A percentile compares a stretch with the other conserved stretches of the same genome.
Evolutionary conservation across 805 yeast genomes (phyloP).

Genomic region (Sugiyamaella floridensis): DNA sequence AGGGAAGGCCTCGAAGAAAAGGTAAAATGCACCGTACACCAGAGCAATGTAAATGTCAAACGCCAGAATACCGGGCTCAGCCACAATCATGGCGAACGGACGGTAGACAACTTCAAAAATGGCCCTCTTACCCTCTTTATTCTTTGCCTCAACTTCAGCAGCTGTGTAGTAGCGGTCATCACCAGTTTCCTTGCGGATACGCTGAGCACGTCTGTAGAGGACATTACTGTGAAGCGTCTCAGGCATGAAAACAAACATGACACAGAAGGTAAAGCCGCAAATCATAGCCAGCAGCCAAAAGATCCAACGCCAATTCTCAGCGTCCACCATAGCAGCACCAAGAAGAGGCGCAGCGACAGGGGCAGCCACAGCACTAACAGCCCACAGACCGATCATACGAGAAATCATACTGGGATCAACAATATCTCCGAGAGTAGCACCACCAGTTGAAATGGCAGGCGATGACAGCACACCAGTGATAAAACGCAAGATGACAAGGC

Average conservation of each 20-base stretch:
- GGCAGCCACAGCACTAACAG: conserved; percentile 47
- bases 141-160: conserved; percentile 27
- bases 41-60: conserved; percentile 47
- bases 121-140: not conserved
- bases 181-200: conserved; percentile 44
- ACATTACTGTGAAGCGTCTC: conserved; percentile 44
- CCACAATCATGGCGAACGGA: conserved; percentile 41
- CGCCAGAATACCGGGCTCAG: conserved; percentile 54
- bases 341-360: conserved; percentile 52
- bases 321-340: conserved; percentile 44
- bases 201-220: conserved; percentile 41
- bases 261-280: conserved; percentile 33
- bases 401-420: conserved; percentile 36
- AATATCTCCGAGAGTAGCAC: conserved; percentile 50
- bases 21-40: conserved; percentile 46
- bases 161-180: conserved; percentile 37
- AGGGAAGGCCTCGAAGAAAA: conserved; percentile 60
- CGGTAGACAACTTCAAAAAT: conserved; percentile 18
- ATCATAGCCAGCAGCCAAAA: conserved; percentile 44
- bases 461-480: conserved; percentile 50
- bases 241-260: conserved; percentile 39
- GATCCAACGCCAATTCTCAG: conserved; percentile 47
- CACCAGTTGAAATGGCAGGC: conserved; percentile 53
- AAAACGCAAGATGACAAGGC: conserved; percentile 45
- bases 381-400: conserved; percentile 45